Evolutionary conservation across 2,329 filamentous ascomycete genomes (phyloP).

Genomic region (Fusarium mangiferae): DNA sequence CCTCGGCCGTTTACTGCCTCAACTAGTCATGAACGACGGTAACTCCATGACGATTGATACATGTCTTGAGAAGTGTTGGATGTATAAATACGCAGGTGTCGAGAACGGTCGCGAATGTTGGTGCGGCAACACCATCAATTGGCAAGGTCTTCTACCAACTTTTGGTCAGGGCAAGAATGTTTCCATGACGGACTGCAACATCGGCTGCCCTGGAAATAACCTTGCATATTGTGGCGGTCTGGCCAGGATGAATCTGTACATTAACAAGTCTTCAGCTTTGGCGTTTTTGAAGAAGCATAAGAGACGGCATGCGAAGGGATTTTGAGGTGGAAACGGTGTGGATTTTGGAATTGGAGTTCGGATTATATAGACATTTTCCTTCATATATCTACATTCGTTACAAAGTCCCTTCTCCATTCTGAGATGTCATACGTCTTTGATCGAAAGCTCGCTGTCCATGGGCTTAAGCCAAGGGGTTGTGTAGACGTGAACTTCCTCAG

Average conservation of each 20-base stretch:
- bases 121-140: slow-evolving; percentile 49
- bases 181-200: slow-evolving; percentile 46
- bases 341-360: background rate
- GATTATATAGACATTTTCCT: background rate
- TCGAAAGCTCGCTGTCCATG: no score
- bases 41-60: slow-evolving; percentile 48
- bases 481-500: no score
- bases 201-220: slow-evolving; percentile 49
- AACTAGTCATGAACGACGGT: slow-evolving; percentile 45
- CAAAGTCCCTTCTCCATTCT: accelerated
- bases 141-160: slow-evolving; percentile 36
- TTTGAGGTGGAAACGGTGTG: background rate
- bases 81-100: slow-evolving; percentile 50
- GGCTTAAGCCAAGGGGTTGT: no score
- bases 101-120: slow-evolving; percentile 54
- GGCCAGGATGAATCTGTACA: slow-evolving; percentile 48
- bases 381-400: background rate
- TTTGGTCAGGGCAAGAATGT: slow-evolving; percentile 45
- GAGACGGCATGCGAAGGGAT: background rate
- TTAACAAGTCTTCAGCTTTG: slow-evolving; percentile 32
- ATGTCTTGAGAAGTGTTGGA: slow-evolving; percentile 48
- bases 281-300: slow-evolving; percentile 14
- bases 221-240: slow-evolving; percentile 48
- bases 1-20: slow-evolving; percentile 46
- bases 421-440: background rate